Conservation (phyloP, 1,139 yeast genomes). For the Blastobotrys serpentis region DNA sequence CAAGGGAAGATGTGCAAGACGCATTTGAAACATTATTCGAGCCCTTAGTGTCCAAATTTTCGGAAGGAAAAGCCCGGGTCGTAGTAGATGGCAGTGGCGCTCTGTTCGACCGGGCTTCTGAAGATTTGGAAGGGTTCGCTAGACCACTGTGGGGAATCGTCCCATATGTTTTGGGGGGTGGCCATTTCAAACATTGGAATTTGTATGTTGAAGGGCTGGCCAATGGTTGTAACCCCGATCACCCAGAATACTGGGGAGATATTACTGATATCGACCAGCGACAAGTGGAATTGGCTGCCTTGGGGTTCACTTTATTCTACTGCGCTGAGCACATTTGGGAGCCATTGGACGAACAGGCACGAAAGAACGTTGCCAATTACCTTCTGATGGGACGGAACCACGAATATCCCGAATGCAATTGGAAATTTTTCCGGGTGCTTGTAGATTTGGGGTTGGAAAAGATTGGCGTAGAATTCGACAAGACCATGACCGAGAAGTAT, state of each 20-base stretch:
- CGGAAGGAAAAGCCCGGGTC: slow-evolving; percentile 24
- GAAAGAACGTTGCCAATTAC: slow-evolving; percentile 28
- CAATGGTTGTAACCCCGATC: slow-evolving; percentile 35
- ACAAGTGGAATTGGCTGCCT: slow-evolving; percentile 38
- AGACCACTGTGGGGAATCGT: slow-evolving; percentile 38
- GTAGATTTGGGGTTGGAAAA: slow-evolving; percentile 34
- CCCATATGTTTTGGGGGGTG: slow-evolving; percentile 35
- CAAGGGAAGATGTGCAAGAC: slow-evolving; percentile 24
- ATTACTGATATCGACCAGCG: slow-evolving; percentile 32
- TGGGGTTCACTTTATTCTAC: slow-evolving; percentile 34
- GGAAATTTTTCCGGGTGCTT: slow-evolving; percentile 37
- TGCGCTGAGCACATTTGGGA: slow-evolving; percentile 34
- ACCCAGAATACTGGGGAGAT: slow-evolving; percentile 37
- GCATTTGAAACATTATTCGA: slow-evolving; percentile 23
- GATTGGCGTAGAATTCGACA: slow-evolving; percentile 30
- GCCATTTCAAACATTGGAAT: slow-evolving; percentile 32
- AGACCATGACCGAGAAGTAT: slow-evolving; percentile 25
- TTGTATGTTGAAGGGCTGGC: slow-evolving; percentile 30
- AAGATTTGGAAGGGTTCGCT: slow-evolving; percentile 35
- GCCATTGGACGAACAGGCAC: slow-evolving; percentile 30
- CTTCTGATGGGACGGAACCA: slow-evolving; percentile 28
- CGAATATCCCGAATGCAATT: slow-evolving; percentile 28
- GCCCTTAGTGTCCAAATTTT: slow-evolving; percentile 25
- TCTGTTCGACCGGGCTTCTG: slow-evolving; percentile 28
- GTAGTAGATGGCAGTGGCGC: slow-evolving; percentile 29